These are phyloP conservation scores for Salicornia ramosissima DNA, from an alignment of 148 eudicot genomes.

Conservation along the genomic window DNA sequence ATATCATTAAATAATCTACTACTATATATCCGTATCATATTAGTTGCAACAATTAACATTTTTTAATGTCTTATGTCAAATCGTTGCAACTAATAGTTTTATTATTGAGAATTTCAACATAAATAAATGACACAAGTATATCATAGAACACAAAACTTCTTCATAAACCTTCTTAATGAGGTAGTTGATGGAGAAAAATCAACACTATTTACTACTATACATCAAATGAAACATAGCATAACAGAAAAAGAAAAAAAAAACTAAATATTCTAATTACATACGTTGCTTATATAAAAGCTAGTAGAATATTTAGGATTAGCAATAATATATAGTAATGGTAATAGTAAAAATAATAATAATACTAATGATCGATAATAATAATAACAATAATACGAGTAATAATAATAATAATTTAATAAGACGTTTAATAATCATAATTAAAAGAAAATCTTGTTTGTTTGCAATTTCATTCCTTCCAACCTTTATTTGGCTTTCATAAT, in stretches of 20 bases:
- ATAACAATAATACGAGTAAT: not conserved
- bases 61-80: too few relatives aligned
- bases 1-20: too few relatives aligned
- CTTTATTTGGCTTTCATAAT: too few relatives aligned
- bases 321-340: too few relatives aligned
- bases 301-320: not conserved
- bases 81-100: too few relatives aligned
- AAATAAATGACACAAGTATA: not conserved
- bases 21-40: too few relatives aligned
- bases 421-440: not conserved
- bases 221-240: conserved; percentile 15
- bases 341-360: not conserved
- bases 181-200: not conserved
- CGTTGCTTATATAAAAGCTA: not conserved
- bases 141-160: not conserved
- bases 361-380: not conserved
- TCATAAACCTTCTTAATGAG: conserved; percentile 10
- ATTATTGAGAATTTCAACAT: too few relatives aligned
- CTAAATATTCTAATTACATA: not conserved
- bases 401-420: not conserved
- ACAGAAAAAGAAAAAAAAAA: not conserved
- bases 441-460: not conserved
- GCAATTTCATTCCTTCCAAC: not conserved
- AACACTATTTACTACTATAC: conserved; percentile 23
- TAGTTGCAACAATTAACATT: too few relatives aligned